Evolutionary conservation across 1,284 basidiomycete genomes (phyloP).

Genomic region (Cryptococcus hybrid): DNA sequence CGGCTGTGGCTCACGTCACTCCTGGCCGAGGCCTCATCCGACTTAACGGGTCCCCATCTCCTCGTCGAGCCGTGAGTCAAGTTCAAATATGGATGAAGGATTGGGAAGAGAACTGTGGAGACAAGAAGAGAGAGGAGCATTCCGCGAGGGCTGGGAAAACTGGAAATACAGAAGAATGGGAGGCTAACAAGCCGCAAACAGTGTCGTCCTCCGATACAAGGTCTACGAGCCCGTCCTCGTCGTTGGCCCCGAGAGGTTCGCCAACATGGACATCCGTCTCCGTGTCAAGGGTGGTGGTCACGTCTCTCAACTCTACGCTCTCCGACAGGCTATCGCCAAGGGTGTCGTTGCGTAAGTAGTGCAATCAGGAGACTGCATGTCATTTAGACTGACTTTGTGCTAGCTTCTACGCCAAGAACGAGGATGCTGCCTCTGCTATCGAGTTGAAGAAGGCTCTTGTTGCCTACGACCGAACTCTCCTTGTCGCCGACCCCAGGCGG

Average conservation of each 20-base stretch:
- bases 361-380: slow-evolving; percentile 27
- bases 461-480: slow-evolving; percentile 87
- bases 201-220: slow-evolving; percentile 93
- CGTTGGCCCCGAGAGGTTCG: slow-evolving; percentile 79
- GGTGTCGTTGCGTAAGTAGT: slow-evolving; percentile 78
- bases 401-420: slow-evolving; percentile 91
- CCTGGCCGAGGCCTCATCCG: slow-evolving; percentile 97
- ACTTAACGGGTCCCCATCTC: slow-evolving; percentile 91
- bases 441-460: slow-evolving; percentile 96
- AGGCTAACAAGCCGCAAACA: slow-evolving; percentile 9
- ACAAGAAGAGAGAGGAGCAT: background rate
- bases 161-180: background rate
- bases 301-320: slow-evolving; percentile 98
- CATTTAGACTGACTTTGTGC: slow-evolving; percentile 8
- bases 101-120: background rate
- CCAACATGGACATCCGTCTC: slow-evolving; percentile 90
- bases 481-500: slow-evolving; percentile 98
- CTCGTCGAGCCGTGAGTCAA: slow-evolving; percentile 72
- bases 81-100: background rate
- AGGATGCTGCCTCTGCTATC: slow-evolving; percentile 95
- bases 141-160: too few relatives aligned
- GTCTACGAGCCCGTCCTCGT: slow-evolving; percentile 95
- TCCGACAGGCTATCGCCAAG: slow-evolving; percentile 99
- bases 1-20: slow-evolving; percentile 91
- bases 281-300: slow-evolving; percentile 99